phyloP scores from a whole-genome alignment of 306 rosid genomes.

The Malus domestica region DNA sequence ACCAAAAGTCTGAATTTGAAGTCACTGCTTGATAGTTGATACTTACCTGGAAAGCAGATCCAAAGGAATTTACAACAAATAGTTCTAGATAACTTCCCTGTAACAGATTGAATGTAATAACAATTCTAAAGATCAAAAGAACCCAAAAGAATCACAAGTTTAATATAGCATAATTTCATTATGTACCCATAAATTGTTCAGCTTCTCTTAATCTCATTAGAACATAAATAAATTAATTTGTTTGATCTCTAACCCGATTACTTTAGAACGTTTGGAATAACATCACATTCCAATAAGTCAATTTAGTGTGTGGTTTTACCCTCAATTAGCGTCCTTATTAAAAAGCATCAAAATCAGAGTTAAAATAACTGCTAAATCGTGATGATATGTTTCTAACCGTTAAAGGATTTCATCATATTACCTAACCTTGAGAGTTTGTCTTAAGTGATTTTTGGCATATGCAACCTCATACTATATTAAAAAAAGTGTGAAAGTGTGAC shows the following conservation, averaged over 20 bases:
- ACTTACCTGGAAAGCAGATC: constrained; percentile 88
- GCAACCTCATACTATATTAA: too few species aligned
- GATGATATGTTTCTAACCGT: too few species aligned
- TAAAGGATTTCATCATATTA: too few species aligned
- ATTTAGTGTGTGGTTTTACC: background rate
- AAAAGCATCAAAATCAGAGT: too few species aligned
- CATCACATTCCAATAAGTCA: background rate
- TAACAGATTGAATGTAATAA: constrained; percentile 15
- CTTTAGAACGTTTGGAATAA: background rate
- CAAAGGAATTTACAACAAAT: constrained; percentile 83
- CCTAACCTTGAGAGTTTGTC: too few species aligned
- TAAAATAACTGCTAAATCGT: too few species aligned
- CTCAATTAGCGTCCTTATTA: too few species aligned
- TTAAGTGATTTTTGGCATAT: too few species aligned
- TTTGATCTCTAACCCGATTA: background rate
- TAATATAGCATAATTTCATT: background rate
- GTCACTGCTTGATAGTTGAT: background rate
- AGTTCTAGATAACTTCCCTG: constrained; percentile 77
- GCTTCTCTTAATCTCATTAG: background rate
- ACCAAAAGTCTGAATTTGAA: constrained; percentile 1
- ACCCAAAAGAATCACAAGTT: background rate
- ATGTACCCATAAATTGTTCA: background rate
- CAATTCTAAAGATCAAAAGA: background rate
- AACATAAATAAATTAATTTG: background rate
- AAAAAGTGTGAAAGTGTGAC: too few species aligned